Base-by-base conservation (phyloP, 1,284 basidiomycete species). In the Sanghuangporus baumii region DNA sequence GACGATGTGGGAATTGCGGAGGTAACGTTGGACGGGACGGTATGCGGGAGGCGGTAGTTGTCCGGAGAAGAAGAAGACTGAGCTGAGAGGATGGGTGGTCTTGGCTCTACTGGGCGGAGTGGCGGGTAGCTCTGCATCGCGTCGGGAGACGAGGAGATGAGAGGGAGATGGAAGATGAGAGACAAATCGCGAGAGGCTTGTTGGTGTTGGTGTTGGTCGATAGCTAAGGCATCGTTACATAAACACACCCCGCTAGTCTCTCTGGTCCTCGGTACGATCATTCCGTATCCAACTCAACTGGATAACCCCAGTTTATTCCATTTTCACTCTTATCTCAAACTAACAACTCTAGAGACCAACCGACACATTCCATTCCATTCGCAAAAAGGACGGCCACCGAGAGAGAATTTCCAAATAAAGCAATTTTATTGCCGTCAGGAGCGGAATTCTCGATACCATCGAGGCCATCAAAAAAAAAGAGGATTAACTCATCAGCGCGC, bases 1-100 rank as follows among this genome's bases (percentile, higher is more conserved):
- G 65, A 57, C 11, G 59, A 62, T 26, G 62, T 62, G 48, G 65
- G 60, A 55, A 43, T 11, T 46, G 16, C 43, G 46, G 60, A 54
- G 59, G 63, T 26, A 65, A 65, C 12, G 60, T 62, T 23, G 65
- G 65, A 16, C 58, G 51, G 59, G 65, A 61, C 12, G 60, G 63
- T 20, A 64, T 65, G 12, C 58, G 51, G 59, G 65, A 61, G 47
- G 67, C 62, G 62, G 68, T 66, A 47, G 69, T 67, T 54, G 56
- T 67, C 63, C 63, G 58, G 12, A 23, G 60, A 63, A 46, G 48
- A 46, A 36, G 48, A 46, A 36, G 57, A 20, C 34, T 55, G 52
- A 23, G 58, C 40, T 6, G 62, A 59, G n/a, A 63, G 51, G 40
- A 63, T 60, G 11, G 60, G 41, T 11, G 61, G 61, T 3, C 61